phyloP scores from a whole-genome alignment of 176 grass and related monocot species.

The Musa troglodytarum region DNA sequence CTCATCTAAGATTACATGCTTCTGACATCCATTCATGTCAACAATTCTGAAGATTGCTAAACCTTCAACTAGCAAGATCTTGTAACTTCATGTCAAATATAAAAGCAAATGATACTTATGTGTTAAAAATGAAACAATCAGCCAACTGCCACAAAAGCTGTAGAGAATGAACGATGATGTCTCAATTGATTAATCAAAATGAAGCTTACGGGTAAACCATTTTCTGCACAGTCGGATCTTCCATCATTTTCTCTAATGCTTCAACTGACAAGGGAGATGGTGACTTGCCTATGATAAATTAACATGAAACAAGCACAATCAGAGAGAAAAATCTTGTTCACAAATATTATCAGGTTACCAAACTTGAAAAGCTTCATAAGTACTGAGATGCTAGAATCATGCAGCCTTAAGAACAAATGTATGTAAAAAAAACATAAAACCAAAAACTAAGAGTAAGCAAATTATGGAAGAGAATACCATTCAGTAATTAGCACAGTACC shows the following conservation, averaged over 20 bases:
- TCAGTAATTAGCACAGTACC: not conserved
- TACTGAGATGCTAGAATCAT: no score
- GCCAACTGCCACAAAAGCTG: not conserved
- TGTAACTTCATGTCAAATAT: not conserved
- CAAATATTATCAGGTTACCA: not conserved
- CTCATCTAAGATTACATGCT: no score
- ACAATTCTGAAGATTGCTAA: not conserved
- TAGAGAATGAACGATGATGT: not conserved
- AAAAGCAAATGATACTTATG: not conserved
- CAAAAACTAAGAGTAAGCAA: not conserved
- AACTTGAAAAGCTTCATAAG: not conserved
- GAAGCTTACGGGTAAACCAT: conserved; percentile 95
- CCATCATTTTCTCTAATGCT: conserved; percentile 98
- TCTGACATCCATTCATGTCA: not conserved
- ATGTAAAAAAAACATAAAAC: not conserved
- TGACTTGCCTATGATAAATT: conserved; percentile 30
- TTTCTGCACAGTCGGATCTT: conserved; percentile 91
- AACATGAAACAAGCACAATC: not conserved
- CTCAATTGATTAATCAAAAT: conserved; percentile 8
- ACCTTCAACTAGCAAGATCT: not conserved
- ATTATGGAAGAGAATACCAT: not conserved
- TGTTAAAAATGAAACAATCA: not conserved
- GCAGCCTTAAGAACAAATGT: not conserved
- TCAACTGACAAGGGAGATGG: conserved; percentile 70
- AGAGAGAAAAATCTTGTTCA: not conserved